These are phyloP conservation scores for Aethionema arabicum DNA, from an alignment of 345 rosid species.

Conservation along the genomic window DNA sequence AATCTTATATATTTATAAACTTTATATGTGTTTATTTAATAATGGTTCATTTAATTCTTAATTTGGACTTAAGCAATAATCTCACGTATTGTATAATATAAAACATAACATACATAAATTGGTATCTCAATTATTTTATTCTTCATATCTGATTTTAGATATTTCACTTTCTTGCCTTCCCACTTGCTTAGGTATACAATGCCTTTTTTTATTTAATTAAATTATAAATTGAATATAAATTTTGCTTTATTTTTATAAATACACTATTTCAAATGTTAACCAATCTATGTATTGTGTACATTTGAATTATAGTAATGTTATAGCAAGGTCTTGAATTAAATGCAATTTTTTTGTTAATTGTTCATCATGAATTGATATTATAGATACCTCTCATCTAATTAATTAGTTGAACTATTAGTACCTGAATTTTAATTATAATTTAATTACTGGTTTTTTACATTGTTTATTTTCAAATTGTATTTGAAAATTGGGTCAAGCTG, in stretches of 20 bases:
- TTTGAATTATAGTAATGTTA: slow-evolving; percentile 1
- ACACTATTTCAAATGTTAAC: slow-evolving; percentile 19
- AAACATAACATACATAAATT: slow-evolving; percentile 26
- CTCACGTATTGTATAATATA: slow-evolving; percentile 30
- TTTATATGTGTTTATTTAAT: not conserved
- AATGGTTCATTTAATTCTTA: slow-evolving; percentile 27
- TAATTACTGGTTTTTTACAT: too few species aligned
- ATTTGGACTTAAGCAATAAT: slow-evolving; percentile 27
- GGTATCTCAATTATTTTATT: slow-evolving; percentile 37
- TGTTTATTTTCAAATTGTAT: too few species aligned
- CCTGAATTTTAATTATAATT: too few species aligned
- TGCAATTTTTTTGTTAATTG: too few species aligned
- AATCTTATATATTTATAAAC: slow-evolving; percentile 10
- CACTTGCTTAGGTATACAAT: slow-evolving; percentile 35
- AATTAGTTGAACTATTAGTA: too few species aligned
- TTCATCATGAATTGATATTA: too few species aligned
- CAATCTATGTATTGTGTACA: not conserved
- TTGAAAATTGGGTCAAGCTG: too few species aligned
- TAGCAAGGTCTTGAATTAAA: too few species aligned
- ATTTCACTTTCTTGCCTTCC: slow-evolving; percentile 31
- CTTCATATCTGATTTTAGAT: slow-evolving; percentile 32
- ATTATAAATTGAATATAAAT: slow-evolving; percentile 12
- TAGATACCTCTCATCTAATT: too few species aligned
- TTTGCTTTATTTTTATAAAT: slow-evolving; percentile 17
- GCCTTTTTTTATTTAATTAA: slow-evolving; percentile 1